These are phyloP conservation scores for Paraleonurus japonicus DNA, from an alignment of 257 asterid genomes.

Conservation along the genomic window DNA sequence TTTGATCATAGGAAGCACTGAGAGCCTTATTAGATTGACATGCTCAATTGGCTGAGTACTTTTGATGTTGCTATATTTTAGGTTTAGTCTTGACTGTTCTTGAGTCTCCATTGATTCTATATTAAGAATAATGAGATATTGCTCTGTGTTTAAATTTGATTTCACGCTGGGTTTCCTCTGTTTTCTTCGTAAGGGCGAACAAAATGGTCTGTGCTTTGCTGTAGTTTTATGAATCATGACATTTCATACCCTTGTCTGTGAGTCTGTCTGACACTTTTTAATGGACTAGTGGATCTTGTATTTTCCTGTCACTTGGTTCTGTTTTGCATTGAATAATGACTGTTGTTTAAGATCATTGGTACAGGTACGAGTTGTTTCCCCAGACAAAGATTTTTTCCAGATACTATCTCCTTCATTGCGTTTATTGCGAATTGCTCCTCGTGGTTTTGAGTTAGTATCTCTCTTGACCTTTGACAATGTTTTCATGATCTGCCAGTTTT, in stretches of 20 bases:
- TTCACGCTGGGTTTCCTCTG: neutral
- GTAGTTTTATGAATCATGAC: neutral
- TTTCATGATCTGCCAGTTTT: slow-evolving; percentile 21
- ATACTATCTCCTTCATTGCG: slow-evolving; percentile 95
- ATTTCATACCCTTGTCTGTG: neutral
- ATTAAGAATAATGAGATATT: neutral
- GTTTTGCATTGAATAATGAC: slow-evolving; percentile 12
- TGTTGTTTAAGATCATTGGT: slow-evolving; percentile 29
- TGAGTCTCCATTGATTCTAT: neutral
- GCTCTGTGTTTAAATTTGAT: neutral
- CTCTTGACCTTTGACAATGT: slow-evolving; percentile 18
- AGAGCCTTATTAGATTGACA: neutral
- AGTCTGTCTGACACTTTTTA: slow-evolving; percentile 14
- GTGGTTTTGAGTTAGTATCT: slow-evolving; percentile 83
- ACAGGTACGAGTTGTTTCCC: slow-evolving; percentile 98
- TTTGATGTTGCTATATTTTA: neutral
- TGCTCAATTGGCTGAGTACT: slow-evolving; percentile 7
- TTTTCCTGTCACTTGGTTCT: slow-evolving; percentile 15
- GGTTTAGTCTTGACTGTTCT: neutral
- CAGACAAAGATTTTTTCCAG: slow-evolving; percentile 97
- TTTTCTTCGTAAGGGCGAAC: neutral
- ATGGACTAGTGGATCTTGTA: slow-evolving; percentile 12
- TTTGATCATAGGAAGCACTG: neutral
- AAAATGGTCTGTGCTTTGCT: neutral
- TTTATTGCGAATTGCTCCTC: slow-evolving; percentile 94